These are phyloP conservation scores for Glarea lozoyensis DNA, from an alignment of 495 filamentous ascomycete species.

Conservation along the genomic window DNA sequence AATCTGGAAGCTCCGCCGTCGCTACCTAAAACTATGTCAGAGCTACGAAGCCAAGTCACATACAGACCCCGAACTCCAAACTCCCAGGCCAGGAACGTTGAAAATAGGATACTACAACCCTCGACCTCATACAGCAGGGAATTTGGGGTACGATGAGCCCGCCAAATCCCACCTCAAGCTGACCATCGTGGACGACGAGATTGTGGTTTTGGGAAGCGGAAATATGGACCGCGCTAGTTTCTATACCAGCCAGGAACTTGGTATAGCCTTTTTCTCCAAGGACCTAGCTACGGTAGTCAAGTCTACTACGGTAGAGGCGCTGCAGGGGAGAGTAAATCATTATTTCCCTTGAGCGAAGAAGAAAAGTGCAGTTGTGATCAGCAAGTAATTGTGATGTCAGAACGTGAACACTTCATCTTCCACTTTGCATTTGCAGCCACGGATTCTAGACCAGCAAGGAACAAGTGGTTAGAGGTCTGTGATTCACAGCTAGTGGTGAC, in stretches of 20 bases:
- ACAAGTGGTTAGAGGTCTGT: too few species aligned
- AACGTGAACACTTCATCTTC: too few species aligned
- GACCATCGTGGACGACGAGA: slow-evolving; percentile 49
- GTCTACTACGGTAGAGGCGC: slow-evolving; percentile 28
- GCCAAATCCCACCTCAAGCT: slow-evolving; percentile 66
- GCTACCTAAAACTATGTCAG: slow-evolving; percentile 26
- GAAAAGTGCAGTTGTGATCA: too few species aligned
- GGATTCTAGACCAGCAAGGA: too few species aligned
- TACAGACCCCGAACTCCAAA: slow-evolving; percentile 5
- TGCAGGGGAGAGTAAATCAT: slow-evolving; percentile 32
- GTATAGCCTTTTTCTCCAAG: slow-evolving; percentile 48
- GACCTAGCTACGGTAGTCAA: slow-evolving; percentile 35
- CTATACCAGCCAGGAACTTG: slow-evolving; percentile 72
- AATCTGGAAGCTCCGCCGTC: slow-evolving; percentile 41
- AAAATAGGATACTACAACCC: slow-evolving; percentile 39
- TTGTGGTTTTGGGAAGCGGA: slow-evolving; percentile 58
- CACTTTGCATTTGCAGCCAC: too few species aligned
- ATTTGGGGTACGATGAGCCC: slow-evolving; percentile 40
- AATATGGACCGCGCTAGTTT: slow-evolving; percentile 72
- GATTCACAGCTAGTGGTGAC: too few species aligned
- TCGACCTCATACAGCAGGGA: slow-evolving; percentile 2
- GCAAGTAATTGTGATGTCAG: too few species aligned
- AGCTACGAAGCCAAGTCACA: slow-evolving; percentile 1
- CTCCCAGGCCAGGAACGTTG: slow-evolving; percentile 33
- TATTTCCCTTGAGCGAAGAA: too few species aligned